These are phyloP conservation scores for Verticillium nonalfalfae DNA, from an alignment of 2,329 filamentous ascomycete genomes.

Conservation along the genomic window DNA sequence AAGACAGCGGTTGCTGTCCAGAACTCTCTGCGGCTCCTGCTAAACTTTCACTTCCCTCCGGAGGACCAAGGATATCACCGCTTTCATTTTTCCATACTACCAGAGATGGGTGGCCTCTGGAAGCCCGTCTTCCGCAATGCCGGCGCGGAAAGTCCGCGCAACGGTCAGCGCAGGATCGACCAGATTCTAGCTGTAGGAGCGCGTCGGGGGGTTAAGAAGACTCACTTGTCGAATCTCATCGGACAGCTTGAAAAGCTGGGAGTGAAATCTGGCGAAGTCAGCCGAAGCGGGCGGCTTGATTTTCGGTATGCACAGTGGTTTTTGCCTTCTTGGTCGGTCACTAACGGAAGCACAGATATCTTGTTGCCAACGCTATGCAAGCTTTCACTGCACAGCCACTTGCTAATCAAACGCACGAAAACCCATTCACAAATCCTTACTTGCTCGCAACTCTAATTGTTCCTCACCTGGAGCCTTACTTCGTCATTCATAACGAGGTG, in stretches of 20 bases:
- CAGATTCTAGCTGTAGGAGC: conserved; percentile 55
- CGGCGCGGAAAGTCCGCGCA: conserved; percentile 18
- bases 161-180: conserved; percentile 38
- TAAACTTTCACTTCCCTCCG: conserved; percentile 44
- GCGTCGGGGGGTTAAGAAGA: conserved; percentile 45
- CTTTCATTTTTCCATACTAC: conserved; percentile 38
- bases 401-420: conserved; percentile 41
- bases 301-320: conserved; percentile 38
- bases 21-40: conserved; percentile 47
- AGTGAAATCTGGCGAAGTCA: conserved; percentile 38
- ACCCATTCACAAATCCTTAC: conserved; percentile 47
- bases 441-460: conserved; percentile 52
- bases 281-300: conserved; percentile 50
- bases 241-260: conserved; percentile 50
- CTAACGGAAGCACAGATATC: conserved; percentile 34
- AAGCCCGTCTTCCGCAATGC: conserved; percentile 41
- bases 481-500: conserved; percentile 44
- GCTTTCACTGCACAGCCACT: conserved; percentile 45
- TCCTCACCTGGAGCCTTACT: conserved; percentile 54
- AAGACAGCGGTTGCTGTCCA: conserved; percentile 48
- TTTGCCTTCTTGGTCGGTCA: background rate
- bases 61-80: conserved; percentile 40
- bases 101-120: conserved; percentile 44
- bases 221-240: conserved; percentile 40
- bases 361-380: conserved; percentile 56